Percentiles rank a stretch among this genome's conserved stretches.
Evolutionary conservation across 1,284 basidiomycete species (phyloP).

Genomic region (Quambalaria eucalypti): DNA sequence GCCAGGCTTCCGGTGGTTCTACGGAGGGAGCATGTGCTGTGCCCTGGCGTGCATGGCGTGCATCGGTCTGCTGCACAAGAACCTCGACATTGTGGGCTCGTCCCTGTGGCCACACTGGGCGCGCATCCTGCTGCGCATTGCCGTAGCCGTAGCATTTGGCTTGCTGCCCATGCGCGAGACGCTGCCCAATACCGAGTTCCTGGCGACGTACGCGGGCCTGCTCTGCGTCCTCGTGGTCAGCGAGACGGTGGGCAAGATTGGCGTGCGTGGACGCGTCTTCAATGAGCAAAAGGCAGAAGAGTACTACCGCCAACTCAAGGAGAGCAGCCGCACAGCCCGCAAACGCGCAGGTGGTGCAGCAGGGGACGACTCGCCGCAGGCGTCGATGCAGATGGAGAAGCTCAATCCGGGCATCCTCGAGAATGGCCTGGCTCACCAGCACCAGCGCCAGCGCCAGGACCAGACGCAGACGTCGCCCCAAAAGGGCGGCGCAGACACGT

Average conservation of each 20-base stretch:
- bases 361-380: too few relatives aligned
- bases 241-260: slow-evolving; percentile 43
- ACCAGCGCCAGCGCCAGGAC: not conserved
- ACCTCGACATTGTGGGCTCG: slow-evolving; percentile 26
- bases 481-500: too few relatives aligned
- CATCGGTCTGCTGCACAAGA: slow-evolving; percentile 34
- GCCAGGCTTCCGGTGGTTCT: slow-evolving; percentile 35
- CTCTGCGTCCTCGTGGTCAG: slow-evolving; percentile 25
- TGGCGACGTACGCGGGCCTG: slow-evolving; percentile 20
- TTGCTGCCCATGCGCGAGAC: slow-evolving; percentile 20
- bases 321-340: not conserved
- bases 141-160: slow-evolving; percentile 19
- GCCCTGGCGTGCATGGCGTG: slow-evolving; percentile 25
- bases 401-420: too few relatives aligned
- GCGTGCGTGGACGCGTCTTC: slow-evolving; percentile 28
- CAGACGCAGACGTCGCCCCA: too few relatives aligned
- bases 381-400: too few relatives aligned
- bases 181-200: slow-evolving; percentile 22
- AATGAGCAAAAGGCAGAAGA: slow-evolving; percentile 19
- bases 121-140: slow-evolving; percentile 24
- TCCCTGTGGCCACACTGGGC: slow-evolving; percentile 26
- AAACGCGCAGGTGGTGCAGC: too few relatives aligned
- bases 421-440: not conserved
- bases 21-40: slow-evolving; percentile 20
- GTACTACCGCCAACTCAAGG: not conserved